Conservation (phyloP, 306 rosid genomes). For the Pachyrhizus erosus region DNA sequence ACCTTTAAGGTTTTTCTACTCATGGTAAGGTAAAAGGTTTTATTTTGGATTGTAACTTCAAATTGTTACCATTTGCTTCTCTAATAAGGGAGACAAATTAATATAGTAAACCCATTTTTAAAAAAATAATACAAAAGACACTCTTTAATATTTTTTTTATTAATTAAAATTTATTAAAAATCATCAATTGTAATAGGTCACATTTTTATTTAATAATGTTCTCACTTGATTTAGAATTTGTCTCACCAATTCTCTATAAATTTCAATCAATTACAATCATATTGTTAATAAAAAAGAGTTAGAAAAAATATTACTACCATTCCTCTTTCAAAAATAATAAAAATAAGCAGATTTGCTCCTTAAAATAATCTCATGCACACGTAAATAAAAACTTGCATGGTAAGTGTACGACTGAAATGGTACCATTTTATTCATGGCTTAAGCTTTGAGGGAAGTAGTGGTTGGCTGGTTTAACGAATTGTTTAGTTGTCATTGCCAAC, state of each 20-base stretch:
- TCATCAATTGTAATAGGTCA: no score
- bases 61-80: conserved; percentile 7
- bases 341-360: background rate
- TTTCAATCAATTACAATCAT: no score
- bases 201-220: no score
- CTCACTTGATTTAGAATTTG: no score
- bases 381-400: background rate
- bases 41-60: background rate
- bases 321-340: no score
- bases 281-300: no score
- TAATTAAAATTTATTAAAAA: no score
- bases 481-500: background rate
- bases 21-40: background rate
- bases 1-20: background rate
- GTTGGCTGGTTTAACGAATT: background rate
- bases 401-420: conserved; percentile 20
- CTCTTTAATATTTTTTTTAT: no score
- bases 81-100: background rate
- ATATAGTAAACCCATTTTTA: conserved; percentile 22
- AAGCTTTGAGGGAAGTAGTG: background rate
- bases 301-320: no score
- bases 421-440: conserved; percentile 2
- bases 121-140: no score
- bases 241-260: no score
- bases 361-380: background rate